Evolutionary conservation across 2,329 filamentous ascomycete species (phyloP).

Genomic region (Orbilia javanica): DNA sequence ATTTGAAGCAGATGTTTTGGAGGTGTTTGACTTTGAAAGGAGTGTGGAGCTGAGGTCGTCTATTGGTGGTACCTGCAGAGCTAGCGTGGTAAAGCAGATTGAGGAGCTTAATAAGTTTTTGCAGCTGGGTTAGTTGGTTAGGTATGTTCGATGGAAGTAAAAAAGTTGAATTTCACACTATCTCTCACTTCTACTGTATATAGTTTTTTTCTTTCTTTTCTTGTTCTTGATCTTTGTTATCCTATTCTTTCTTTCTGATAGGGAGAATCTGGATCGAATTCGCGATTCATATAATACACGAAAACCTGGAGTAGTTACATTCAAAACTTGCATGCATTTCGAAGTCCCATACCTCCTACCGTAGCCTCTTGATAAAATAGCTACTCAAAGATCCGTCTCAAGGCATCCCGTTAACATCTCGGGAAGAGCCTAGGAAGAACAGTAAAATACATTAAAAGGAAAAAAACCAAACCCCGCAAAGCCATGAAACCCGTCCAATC

Average conservation of each 20-base stretch:
- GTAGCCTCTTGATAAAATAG: background rate
- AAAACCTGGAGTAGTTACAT: background rate
- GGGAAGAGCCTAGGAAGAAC: background rate
- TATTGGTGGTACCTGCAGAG: slow-evolving; percentile 81
- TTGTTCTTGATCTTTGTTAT: background rate
- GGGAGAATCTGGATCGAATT: slow-evolving; percentile 2
- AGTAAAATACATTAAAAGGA: background rate
- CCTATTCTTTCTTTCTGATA: background rate
- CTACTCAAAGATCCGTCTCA: background rate
- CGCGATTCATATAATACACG: background rate
- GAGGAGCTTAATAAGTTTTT: slow-evolving; percentile 65
- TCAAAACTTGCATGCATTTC: background rate
- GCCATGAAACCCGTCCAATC: slow-evolving; percentile 5
- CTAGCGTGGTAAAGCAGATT: slow-evolving; percentile 75
- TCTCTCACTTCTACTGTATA: background rate
- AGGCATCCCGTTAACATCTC: no score
- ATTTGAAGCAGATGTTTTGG: slow-evolving; percentile 78
- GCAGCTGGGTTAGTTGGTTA: background rate
- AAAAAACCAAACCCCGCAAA: background rate
- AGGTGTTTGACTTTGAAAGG: slow-evolving; percentile 82
- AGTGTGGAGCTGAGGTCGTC: slow-evolving; percentile 84
- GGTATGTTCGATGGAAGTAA: background rate
- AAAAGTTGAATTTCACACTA: background rate
- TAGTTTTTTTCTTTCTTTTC: background rate
- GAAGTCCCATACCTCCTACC: background rate